Evolutionary conservation across 108 stramenopile genomes (phyloP).

Genomic region (Licmophora abbreviata): DNA sequence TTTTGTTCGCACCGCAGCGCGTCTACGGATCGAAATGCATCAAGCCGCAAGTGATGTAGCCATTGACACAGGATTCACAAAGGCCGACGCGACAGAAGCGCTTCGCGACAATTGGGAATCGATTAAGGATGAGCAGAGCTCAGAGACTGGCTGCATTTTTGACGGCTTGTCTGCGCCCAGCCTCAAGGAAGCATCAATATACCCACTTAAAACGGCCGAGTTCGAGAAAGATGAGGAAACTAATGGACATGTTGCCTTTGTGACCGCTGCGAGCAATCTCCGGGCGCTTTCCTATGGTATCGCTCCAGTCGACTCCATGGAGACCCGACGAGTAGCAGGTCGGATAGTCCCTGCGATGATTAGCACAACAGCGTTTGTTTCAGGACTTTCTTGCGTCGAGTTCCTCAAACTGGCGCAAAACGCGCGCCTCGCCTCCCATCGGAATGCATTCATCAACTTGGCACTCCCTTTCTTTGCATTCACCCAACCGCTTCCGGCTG

Average conservation of each 20-base stretch:
- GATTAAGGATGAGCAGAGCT: slow-evolving; percentile 47
- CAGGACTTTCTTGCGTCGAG: slow-evolving; percentile 92
- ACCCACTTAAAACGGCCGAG: slow-evolving; percentile 19
- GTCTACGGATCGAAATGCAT: slow-evolving; percentile 64
- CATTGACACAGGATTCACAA: slow-evolving; percentile 24
- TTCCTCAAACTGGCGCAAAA: slow-evolving; percentile 82
- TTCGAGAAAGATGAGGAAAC: slow-evolving; percentile 98
- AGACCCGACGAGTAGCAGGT: slow-evolving; percentile 92
- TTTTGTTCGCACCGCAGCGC: slow-evolving; percentile 66
- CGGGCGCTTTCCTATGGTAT: slow-evolving; percentile 93
- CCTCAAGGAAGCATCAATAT: not conserved
- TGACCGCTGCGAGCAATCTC: slow-evolving; percentile 90
- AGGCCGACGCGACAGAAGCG: slow-evolving; percentile 28
- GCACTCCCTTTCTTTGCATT: slow-evolving; percentile 97
- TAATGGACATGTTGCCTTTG: slow-evolving; percentile 91
- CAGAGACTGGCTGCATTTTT: not conserved
- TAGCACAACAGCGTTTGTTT: slow-evolving; percentile 95
- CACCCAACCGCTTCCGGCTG: slow-evolving; percentile 77
- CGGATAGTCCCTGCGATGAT: slow-evolving; percentile 98
- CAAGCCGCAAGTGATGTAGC: not conserved
- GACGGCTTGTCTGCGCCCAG: not conserved
- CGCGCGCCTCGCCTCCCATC: slow-evolving; percentile 60
- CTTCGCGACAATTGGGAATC: slow-evolving; percentile 34
- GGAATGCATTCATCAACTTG: slow-evolving; percentile 91
- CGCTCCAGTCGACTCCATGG: slow-evolving; percentile 88